Percentiles rank a stretch among this genome's conserved stretches.
phyloP scores from a whole-genome alignment of 2,329 filamentous ascomycete genomes.

The Fusarium praegraminearum region DNA sequence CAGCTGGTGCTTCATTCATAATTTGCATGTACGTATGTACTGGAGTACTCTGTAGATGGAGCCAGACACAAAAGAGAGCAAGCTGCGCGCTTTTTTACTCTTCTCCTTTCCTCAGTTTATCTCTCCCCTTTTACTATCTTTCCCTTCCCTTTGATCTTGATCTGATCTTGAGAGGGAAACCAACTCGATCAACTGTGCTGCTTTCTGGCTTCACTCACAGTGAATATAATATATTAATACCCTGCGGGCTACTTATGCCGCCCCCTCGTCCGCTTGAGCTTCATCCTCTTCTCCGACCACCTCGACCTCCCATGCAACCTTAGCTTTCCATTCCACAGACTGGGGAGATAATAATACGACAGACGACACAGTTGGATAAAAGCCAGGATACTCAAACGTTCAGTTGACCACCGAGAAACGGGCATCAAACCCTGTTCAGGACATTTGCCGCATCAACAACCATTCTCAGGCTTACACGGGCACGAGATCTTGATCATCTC shows the following conservation, averaged over 20 bases:
- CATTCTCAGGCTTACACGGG: slow-evolving; percentile 29
- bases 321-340: slow-evolving; percentile 13
- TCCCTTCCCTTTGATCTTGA: slow-evolving; percentile 10
- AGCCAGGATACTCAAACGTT: slow-evolving; percentile 4
- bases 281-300: slow-evolving; percentile 33
- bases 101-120: slow-evolving; percentile 13
- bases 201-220: slow-evolving; percentile 28
- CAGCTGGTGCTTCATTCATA: slow-evolving; percentile 46
- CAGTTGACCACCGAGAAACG: slow-evolving; percentile 21
- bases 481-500: slow-evolving; percentile 38
- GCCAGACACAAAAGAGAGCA: slow-evolving; percentile 43
- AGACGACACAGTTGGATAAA: slow-evolving; percentile 3
- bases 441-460: slow-evolving; percentile 21
- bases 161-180: slow-evolving; percentile 9
- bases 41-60: neutral
- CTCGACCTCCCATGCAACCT: slow-evolving; percentile 30
- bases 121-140: slow-evolving; percentile 13
- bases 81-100: slow-evolving; percentile 46
- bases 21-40: slow-evolving; percentile 38
- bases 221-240: slow-evolving; percentile 6
- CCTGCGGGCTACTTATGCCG: slow-evolving; percentile 32
- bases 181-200: slow-evolving; percentile 12
- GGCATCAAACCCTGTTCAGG: slow-evolving; percentile 22
- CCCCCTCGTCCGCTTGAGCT: slow-evolving; percentile 24
- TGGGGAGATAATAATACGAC: slow-evolving; percentile 14